Evolutionary conservation across 257 asterid genomes (phyloP), one percentile per base, ranked within the genome.

Genomic region (Primulina tabacum): DNA sequence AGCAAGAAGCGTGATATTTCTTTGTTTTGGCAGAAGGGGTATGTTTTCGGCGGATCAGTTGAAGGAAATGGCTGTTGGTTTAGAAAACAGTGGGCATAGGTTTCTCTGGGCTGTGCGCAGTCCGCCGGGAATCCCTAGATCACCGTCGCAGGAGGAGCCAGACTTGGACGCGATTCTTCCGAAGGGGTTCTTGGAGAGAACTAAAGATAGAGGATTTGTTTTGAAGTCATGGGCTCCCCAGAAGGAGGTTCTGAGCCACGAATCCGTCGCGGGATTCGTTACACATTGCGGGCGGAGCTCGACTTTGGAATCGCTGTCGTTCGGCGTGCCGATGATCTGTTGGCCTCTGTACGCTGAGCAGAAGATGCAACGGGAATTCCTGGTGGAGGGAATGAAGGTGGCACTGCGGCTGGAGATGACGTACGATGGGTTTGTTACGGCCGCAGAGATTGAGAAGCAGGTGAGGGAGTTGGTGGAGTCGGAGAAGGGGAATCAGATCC

Each of bases 11-110:
- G 95, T 88, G 1, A 70, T 86, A 14, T 82, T 77, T 65, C 70
- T 86, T 35, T 84, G 90, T 56, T 88, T 88, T 8, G 92, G 95
- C 4, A 79, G 95, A 30, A 9, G 80, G 58, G 90, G 92, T 3
- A 5, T 73, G 62, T 75, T 87, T 11, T 70, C 83, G 6, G 82
- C 67, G 0, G 76, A 75, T 34, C 92, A 87, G 66, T 17, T 82
- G 37, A 75, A 16, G 17, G 92, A 80, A 52, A 80, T 82, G 18
- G 94, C 94, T 8, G 56, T 64, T 0, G 94, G 91, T 1, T 56
- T 89, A 66, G 96, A 89, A 62, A 85, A 52, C 0, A 80, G 91
- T 50, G 88, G 76, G 17, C 77, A 77, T 3, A 74, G 87, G 28
- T 89, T 89, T 63, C 35, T 87, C 8, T 87, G 92, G 92, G 84